These are phyloP conservation scores for Arctium minus DNA, from an alignment of 129 eudicot genomes.

Conservation along the genomic window DNA sequence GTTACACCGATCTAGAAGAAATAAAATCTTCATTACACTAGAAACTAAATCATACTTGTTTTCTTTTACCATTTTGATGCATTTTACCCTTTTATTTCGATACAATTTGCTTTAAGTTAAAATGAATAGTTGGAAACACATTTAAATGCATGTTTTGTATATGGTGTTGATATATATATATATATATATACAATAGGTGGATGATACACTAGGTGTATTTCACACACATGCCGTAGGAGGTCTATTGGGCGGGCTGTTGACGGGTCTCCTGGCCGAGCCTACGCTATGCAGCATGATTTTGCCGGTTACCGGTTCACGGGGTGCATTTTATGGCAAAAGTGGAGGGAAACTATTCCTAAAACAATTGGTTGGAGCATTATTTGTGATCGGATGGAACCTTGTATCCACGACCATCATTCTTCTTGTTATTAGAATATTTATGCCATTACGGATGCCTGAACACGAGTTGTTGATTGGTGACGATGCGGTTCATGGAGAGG, in stretches of 20 bases:
- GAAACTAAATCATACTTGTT: too few species aligned
- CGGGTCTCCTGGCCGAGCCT: constrained; percentile 73
- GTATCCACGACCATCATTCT: constrained; percentile 58
- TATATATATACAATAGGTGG: constrained; percentile 39
- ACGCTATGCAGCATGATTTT: constrained; percentile 48
- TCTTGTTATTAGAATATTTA: constrained; percentile 36
- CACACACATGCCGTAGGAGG: constrained; percentile 89
- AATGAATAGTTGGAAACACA: neutral
- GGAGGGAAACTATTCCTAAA: constrained; percentile 56
- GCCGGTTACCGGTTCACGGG: constrained; percentile 53
- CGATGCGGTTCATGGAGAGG: constrained; percentile 85
- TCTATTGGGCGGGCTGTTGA: constrained; percentile 61
- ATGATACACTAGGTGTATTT: constrained; percentile 74
- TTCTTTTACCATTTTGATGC: neutral
- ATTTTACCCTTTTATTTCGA: neutral
- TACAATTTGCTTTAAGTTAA: neutral
- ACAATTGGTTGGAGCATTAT: constrained; percentile 70
- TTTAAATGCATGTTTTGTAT: neutral
- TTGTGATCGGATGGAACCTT: constrained; percentile 71
- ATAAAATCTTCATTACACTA: too few species aligned
- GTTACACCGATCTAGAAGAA: neutral
- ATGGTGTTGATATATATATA: too few species aligned
- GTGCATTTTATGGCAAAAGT: constrained; percentile 65
- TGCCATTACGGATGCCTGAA: constrained; percentile 74
- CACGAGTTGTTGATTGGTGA: constrained; percentile 71